phyloP scores from a whole-genome alignment of 2,329 filamentous ascomycete genomes.

The Alternaria sp. region DNA sequence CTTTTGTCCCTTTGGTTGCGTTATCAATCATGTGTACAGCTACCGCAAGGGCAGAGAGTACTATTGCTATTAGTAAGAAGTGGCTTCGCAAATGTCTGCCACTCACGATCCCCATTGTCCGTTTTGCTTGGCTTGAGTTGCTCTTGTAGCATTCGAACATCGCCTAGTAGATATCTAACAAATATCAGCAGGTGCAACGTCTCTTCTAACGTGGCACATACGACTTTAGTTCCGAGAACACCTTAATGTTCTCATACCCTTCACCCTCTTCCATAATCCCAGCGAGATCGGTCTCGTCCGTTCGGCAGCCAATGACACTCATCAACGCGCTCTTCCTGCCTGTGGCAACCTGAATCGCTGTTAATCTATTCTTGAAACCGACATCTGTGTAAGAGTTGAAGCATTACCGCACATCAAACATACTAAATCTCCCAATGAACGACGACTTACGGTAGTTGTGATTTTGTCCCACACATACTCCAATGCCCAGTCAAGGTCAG shows the following conservation, averaged over 20 bases:
- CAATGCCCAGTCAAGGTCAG: constrained; percentile 88
- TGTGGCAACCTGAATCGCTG: constrained; percentile 60
- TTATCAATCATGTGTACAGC: constrained; percentile 91
- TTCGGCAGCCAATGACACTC: constrained; percentile 84
- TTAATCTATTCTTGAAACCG: constrained; percentile 7
- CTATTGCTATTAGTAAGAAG: constrained; percentile 47
- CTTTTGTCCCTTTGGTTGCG: constrained; percentile 75
- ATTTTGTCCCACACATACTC: constrained; percentile 96
- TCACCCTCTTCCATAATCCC: constrained; percentile 67
- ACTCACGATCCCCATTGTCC: constrained; percentile 73
- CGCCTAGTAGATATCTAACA: constrained; percentile 68
- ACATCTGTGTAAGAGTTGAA: background rate
- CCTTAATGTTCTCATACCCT: constrained; percentile 81
- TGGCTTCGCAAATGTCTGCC: background rate
- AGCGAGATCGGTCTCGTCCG: constrained; percentile 61
- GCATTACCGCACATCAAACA: constrained; percentile 8
- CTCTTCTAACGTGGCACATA: constrained; percentile 45
- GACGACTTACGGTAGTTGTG: constrained; percentile 69
- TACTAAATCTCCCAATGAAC: constrained; percentile 33
- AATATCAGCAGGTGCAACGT: background rate
- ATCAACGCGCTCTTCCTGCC: constrained; percentile 77
- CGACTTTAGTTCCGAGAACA: constrained; percentile 72
- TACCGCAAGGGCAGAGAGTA: constrained; percentile 83
- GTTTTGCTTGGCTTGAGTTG: constrained; percentile 73
- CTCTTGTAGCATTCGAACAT: constrained; percentile 70